Percentiles rank a stretch among this genome's conserved stretches.
phyloP scores from a whole-genome alignment of 1,139 yeast genomes.

The Blastobotrys indianensis region DNA sequence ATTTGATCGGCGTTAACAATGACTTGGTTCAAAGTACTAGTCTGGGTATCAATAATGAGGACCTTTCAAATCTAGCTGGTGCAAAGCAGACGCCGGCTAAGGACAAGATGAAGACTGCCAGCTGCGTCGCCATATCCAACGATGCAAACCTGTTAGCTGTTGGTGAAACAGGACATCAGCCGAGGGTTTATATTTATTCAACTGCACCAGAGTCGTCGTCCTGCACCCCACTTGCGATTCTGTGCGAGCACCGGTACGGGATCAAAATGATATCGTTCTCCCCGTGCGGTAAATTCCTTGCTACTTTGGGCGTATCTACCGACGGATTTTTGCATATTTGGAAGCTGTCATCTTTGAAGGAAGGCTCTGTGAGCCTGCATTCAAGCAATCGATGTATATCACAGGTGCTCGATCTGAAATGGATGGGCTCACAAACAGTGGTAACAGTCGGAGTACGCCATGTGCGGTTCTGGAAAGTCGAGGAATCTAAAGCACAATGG shows the following conservation, averaged over 20 bases:
- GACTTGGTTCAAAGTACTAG: slow-evolving; percentile 1
- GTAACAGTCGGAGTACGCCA: slow-evolving; percentile 57
- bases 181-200: slow-evolving; percentile 55
- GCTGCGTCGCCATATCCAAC: slow-evolving; percentile 53
- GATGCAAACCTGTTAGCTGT: slow-evolving; percentile 50
- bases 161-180: slow-evolving; percentile 64
- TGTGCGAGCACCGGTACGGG: slow-evolving; percentile 62
- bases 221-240: slow-evolving; percentile 45
- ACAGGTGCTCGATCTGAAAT: slow-evolving; percentile 46
- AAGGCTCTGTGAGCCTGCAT: slow-evolving; percentile 24
- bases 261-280: slow-evolving; percentile 51
- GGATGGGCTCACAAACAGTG: slow-evolving; percentile 44
- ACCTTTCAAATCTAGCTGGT: slow-evolving; percentile 4
- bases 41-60: slow-evolving; percentile 7
- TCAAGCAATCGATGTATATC: slow-evolving; percentile 60
- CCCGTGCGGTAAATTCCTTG: slow-evolving; percentile 48
- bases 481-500: slow-evolving; percentile 10
- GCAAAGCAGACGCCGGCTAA: slow-evolving; percentile 22
- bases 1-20: not conserved
- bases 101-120: slow-evolving; percentile 48
- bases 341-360: slow-evolving; percentile 35
- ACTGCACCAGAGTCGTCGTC: slow-evolving; percentile 42
- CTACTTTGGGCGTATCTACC: slow-evolving; percentile 56
- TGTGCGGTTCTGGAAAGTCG: slow-evolving; percentile 53
- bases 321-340: slow-evolving; percentile 64